Evolutionary conservation across 164 flowering plant genomes (phyloP), one percentile per base, ranked within the genome.

Genomic region (Stephania japonica): DNA sequence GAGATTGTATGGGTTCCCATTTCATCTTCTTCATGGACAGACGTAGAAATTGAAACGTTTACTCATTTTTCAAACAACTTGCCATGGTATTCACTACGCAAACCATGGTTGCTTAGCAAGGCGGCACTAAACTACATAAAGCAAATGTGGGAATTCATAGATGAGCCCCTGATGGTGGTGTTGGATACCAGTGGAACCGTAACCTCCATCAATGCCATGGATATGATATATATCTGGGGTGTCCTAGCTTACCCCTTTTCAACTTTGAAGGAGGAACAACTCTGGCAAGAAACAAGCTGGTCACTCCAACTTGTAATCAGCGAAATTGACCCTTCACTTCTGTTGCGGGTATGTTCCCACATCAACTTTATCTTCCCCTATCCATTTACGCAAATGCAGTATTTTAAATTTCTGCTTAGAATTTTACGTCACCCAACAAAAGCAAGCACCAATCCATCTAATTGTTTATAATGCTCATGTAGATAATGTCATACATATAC

Each of bases 191-290:
- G 80, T 75, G 94, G 97, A 21, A 75, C 24, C 41, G 78, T 93
- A 18, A 72, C 84, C 19, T 81, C 86, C 69, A 32, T 26, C 61
- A 87, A 88, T 84, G 93, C 97, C 7, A 72, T 87, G 7, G 84
- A 89, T 75, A 87, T 91, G 94, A 79, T 84, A 49, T 63, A 79
- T 56, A 83, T 90, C 10, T 91, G 98, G 98, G 97, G 96, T 13
- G 67, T 81, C n/a, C 71, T 43, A 75, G 97, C 92, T 18, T 88
- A 78, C 72, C 98, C 95, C 25, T 91, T 90, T 78, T 87, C 97
- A 42, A 67, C 49, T 75, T 80, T 84, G 32, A 86, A 85, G 79
- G 97, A 91, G 78, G 72, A 75, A 65, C 77, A 90, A 72, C 87
- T 90, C 0, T 91, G 98, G 98, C 77, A 83, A 72, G 77, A 79